Conservation (phyloP, 805 yeast species). For the Starmerella stellata region DNA sequence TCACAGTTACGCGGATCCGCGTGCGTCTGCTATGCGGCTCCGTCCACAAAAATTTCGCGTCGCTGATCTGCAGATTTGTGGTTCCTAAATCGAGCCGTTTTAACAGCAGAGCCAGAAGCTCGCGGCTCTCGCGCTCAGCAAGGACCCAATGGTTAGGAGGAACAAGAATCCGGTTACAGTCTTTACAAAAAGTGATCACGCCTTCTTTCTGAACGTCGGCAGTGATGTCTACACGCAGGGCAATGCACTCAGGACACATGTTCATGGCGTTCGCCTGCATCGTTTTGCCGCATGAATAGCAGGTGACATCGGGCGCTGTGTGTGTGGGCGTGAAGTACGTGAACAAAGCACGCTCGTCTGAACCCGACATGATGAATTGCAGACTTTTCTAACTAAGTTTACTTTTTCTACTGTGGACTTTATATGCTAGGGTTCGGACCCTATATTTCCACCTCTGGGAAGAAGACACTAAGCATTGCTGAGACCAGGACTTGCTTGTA, state of each 20-base stretch:
- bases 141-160: constrained; percentile 89
- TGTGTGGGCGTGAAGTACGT: constrained; percentile 22
- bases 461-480: too few species aligned
- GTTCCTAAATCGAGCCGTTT: constrained; percentile 64
- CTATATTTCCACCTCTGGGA: too few species aligned
- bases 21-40: constrained; percentile 97
- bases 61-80: constrained; percentile 62
- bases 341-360: constrained; percentile 10
- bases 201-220: constrained; percentile 82
- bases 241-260: constrained; percentile 91
- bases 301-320: constrained; percentile 59
- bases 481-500: too few species aligned
- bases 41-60: constrained; percentile 95
- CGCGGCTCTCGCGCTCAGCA: constrained; percentile 79
- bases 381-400: too few species aligned
- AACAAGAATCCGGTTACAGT: constrained; percentile 77
- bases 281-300: constrained; percentile 94
- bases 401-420: too few species aligned
- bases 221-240: constrained; percentile 77
- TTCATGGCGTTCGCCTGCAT: constrained; percentile 88
- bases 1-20: constrained; percentile 77
- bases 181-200: constrained; percentile 68
- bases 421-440: too few species aligned
- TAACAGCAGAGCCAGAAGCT: constrained; percentile 67
- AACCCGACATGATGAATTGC: too few species aligned